Evolutionary conservation across 228 moss, liverwort and hornwort genomes (phyloP), one percentile per base, ranked within the genome.

Genomic region (Sphagnum fallax): DNA sequence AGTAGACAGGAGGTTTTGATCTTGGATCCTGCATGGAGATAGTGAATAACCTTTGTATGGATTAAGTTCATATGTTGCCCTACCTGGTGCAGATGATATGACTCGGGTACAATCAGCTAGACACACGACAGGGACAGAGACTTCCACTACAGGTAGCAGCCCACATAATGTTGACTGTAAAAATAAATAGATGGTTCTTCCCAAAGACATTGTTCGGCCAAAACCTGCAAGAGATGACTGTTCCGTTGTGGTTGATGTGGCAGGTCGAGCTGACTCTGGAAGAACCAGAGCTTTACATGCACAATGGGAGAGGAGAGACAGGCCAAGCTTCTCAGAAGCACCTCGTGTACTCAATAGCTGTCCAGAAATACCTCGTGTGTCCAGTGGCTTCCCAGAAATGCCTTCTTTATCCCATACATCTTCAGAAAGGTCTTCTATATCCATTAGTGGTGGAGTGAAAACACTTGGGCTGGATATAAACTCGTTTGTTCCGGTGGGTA

Each of bases 381-480:
- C 32, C 32, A 32, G 32, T 2, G 32, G 32, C 32, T 32, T 32
- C 32, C 32, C 32, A 32, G 32, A 32, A 32, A 32, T 3, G 32
- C 32, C 32, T 3, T 32, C 32, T 32, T 1, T 32, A 32, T 32
- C 32, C 32, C 32, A 32, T 32, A 32, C 32, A 32, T 78, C 68
- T 75, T 67, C 71, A 50, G 85, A 87, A 18, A 47, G 68, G 10
- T 80, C 80, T 68, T 73, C 77, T n/a, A 73, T 72, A 48, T 47
- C 73, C 14, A 66, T 69, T 62, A 86, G 89, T 79, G 88, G 77
- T 60, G 95, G 89, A 81, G 88, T 86, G 75, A 96, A 80, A 76
- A 85, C 82, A 49, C 76, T 92, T 65, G 92, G 95, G 67, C 75
- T 96, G 79, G 91, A 96, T 86, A 92, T 96, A 75, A 92, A 80